Evolutionary conservation across 352 stramenopile genomes (phyloP).

Genomic region (Stephanocyclus meneghinianus): DNA sequence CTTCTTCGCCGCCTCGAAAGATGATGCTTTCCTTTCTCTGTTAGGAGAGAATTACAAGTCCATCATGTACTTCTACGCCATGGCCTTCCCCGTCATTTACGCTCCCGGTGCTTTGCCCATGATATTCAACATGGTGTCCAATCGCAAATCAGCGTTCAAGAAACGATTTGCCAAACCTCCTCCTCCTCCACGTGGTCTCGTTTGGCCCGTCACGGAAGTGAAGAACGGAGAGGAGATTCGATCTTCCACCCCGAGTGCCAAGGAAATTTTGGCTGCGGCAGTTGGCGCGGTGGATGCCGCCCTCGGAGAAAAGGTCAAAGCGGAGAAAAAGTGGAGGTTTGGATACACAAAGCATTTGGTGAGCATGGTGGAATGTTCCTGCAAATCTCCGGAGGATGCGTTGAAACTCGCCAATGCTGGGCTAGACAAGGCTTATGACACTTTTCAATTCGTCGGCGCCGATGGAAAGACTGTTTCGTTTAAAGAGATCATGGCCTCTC

Average conservation of each 20-base stretch:
- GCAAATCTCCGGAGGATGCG: slow-evolving; percentile 78
- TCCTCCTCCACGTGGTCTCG: slow-evolving; percentile 71
- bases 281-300: slow-evolving; percentile 65
- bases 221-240: slow-evolving; percentile 72
- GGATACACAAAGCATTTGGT: slow-evolving; percentile 86
- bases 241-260: slow-evolving; percentile 82
- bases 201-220: slow-evolving; percentile 71
- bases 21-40: slow-evolving; percentile 51
- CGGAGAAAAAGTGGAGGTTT: slow-evolving; percentile 83
- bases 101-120: slow-evolving; percentile 82
- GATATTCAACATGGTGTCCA: slow-evolving; percentile 87
- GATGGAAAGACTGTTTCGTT: slow-evolving; percentile 73
- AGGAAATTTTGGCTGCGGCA: slow-evolving; percentile 79
- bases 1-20: slow-evolving; percentile 65
- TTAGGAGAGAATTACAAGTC: slow-evolving; percentile 33
- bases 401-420: slow-evolving; percentile 84
- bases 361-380: slow-evolving; percentile 81
- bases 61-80: slow-evolving; percentile 60
- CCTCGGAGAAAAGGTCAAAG: slow-evolving; percentile 68
- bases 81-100: slow-evolving; percentile 81
- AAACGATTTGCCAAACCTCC: slow-evolving; percentile 82
- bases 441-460: slow-evolving; percentile 86
- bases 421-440: slow-evolving; percentile 82
- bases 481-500: slow-evolving; percentile 79
- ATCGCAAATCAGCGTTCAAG: slow-evolving; percentile 84